A percentile compares a stretch with the other conserved stretches of the same genome.
Evolutionary conservation across 495 filamentous ascomycete species (phyloP).

Genomic region (Lepidopterella palustris): DNA sequence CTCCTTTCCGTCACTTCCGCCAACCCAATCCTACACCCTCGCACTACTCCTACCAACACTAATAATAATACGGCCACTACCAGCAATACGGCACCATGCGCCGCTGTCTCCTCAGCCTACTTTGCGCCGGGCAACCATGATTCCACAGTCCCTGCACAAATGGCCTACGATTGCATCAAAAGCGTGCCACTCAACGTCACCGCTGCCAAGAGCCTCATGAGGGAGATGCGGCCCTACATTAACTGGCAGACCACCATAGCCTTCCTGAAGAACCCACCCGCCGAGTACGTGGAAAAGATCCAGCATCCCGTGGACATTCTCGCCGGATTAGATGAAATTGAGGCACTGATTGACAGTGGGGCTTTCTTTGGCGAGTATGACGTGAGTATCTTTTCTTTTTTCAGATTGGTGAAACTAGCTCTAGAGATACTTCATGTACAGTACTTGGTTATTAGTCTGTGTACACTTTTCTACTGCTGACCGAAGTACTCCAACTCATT

Average conservation of each 20-base stretch:
- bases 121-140: not conserved
- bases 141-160: conserved; percentile 12
- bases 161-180: conserved; percentile 28
- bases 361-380: conserved; percentile 28
- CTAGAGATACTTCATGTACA: not conserved
- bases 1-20: not conserved
- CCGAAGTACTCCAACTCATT: not conserved
- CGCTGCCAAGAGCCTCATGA: conserved; percentile 21
- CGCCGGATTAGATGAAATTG: conserved; percentile 27
- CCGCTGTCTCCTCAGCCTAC: conserved; percentile 22
- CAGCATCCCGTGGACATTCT: conserved; percentile 30
- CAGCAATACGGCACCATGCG: not conserved
- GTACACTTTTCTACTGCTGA: not conserved
- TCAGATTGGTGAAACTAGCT: not conserved
- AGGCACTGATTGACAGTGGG: conserved; percentile 19
- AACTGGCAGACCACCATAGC: conserved; percentile 33
- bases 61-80: not conserved
- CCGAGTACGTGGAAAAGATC: conserved; percentile 31
- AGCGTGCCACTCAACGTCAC: conserved; percentile 23
- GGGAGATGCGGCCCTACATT: conserved; percentile 28
- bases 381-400: not conserved
- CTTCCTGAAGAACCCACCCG: conserved; percentile 33
- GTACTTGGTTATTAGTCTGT: not conserved
- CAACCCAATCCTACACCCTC: not conserved
- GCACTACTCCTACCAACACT: not conserved